Conservation (phyloP, 768 basidiomycete species). For the Mycena polygramma region DNA sequence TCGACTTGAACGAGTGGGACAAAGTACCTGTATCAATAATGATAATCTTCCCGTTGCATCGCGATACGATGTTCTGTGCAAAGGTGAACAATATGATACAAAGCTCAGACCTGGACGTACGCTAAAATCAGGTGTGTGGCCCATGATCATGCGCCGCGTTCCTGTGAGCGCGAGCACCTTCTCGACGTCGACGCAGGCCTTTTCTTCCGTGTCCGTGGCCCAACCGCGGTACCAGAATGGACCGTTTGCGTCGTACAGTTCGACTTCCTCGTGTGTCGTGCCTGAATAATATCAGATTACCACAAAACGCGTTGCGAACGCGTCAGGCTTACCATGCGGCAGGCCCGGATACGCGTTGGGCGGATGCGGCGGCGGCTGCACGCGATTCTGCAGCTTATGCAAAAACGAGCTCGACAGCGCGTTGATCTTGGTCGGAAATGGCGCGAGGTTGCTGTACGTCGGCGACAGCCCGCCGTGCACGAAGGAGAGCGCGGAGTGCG, state of each 20-base stretch:
- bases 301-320: background rate
- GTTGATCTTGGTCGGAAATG: constrained; percentile 91
- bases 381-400: constrained; percentile 72
- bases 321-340: constrained; percentile 58
- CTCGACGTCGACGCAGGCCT: constrained; percentile 79
- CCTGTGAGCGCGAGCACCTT: constrained; percentile 80
- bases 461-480: constrained; percentile 94
- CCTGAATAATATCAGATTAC: constrained; percentile 50
- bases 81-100: background rate
- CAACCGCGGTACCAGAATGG: constrained; percentile 97
- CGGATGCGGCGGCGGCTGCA: constrained; percentile 84
- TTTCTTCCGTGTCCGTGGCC: constrained; percentile 80
- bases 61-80: constrained; percentile 77
- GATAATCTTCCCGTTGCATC: constrained; percentile 93
- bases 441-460: constrained; percentile 77
- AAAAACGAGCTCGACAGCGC: constrained; percentile 78
- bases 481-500: constrained; percentile 89
- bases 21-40: constrained; percentile 91
- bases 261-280: constrained; percentile 74
- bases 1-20: background rate
- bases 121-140: constrained; percentile 93
- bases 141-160: constrained; percentile 93
- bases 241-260: constrained; percentile 82
- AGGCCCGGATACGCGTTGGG: constrained; percentile 81
- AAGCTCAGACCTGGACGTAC: constrained; percentile 50